These are phyloP conservation scores for Salix brachista DNA, from an alignment of 345 rosid species.

Conservation along the genomic window DNA sequence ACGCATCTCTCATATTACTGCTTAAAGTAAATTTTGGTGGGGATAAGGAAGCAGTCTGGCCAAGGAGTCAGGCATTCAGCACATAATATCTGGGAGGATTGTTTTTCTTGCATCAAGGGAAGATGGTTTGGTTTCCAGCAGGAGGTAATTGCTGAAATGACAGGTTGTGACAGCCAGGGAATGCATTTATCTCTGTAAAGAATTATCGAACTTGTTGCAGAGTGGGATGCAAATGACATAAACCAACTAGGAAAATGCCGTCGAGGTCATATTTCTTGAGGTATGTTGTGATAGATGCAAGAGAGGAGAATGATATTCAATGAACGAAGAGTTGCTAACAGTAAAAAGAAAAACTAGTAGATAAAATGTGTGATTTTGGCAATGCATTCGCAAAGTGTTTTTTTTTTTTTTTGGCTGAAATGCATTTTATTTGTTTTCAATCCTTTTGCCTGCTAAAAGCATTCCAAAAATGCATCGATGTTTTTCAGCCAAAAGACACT, in stretches of 20 bases:
- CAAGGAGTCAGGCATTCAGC: too few relatives aligned
- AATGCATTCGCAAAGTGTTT: too few relatives aligned
- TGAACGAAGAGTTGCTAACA: background rate
- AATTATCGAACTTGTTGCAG: background rate
- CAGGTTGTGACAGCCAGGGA: background rate
- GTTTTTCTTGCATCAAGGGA: background rate
- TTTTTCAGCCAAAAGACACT: background rate
- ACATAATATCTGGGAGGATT: background rate
- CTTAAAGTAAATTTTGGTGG: background rate
- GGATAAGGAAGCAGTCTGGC: too few relatives aligned
- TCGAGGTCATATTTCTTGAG: background rate
- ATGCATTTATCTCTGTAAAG: background rate
- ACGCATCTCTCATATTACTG: background rate
- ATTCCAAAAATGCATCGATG: background rate
- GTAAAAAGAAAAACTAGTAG: background rate
- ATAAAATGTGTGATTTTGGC: too few relatives aligned
- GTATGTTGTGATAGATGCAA: background rate
- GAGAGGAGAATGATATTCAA: background rate
- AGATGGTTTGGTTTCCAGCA: background rate
- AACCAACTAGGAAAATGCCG: background rate
- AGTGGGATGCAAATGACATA: background rate
- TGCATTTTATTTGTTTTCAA: background rate
- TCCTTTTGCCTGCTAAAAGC: background rate
- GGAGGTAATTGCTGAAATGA: background rate
- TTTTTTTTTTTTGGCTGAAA: too few relatives aligned